These are phyloP conservation scores for Neonectria sp. DNA, from an alignment of 2,329 filamentous ascomycete species.

Conservation along the genomic window DNA sequence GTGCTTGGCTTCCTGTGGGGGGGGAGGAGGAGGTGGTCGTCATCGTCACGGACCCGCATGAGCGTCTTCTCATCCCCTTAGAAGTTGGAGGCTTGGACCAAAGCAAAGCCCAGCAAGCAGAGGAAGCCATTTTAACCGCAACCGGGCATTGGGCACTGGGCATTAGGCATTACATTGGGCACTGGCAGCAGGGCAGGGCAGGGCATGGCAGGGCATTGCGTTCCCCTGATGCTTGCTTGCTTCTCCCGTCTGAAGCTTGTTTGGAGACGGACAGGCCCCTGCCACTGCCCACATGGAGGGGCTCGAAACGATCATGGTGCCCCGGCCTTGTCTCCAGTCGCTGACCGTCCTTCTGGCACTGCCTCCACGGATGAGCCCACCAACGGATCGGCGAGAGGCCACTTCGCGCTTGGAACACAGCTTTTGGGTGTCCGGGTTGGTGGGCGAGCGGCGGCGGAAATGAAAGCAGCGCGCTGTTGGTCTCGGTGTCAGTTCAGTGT, in stretches of 20 bases:
- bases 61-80: conserved; percentile 37
- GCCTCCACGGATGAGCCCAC: conserved; percentile 50
- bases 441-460: conserved; percentile 24
- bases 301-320: conserved; percentile 43
- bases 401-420: conserved; percentile 24
- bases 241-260: conserved; percentile 49
- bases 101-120: conserved; percentile 3
- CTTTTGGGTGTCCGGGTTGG: conserved; percentile 17
- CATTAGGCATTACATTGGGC: conserved; percentile 3
- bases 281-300: conserved; percentile 35
- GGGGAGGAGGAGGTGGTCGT: conserved; percentile 31
- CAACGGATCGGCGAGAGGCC: conserved; percentile 44
- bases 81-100: background rate
- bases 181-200: background rate
- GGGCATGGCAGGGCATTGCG: background rate
- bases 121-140: background rate
- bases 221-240: conserved; percentile 28
- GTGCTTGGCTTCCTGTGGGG: conserved; percentile 48
- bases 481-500: background rate
- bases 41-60: conserved; percentile 48
- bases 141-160: conserved; percentile 13
- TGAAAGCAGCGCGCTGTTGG: conserved; percentile 31
- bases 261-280: conserved; percentile 43
- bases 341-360: conserved; percentile 46
- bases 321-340: conserved; percentile 40